Base-by-base conservation (phyloP, 2,329 filamentous ascomycete genomes). In the Neofusicoccum sp. region DNA sequence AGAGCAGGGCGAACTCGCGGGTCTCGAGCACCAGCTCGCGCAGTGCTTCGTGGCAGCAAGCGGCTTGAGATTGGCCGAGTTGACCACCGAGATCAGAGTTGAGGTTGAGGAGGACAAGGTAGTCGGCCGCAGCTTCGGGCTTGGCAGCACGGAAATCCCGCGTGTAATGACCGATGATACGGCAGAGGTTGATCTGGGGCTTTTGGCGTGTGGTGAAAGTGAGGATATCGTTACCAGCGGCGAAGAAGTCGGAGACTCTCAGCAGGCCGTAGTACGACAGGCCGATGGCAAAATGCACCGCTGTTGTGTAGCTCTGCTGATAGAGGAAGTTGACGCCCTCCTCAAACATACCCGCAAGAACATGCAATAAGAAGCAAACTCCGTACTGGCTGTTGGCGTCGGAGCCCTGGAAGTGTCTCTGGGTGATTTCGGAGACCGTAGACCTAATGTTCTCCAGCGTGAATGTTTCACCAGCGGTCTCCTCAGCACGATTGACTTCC, bases 11-110 rank as follows among this genome's bases (percentile, higher is more conserved):
- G 77, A 98, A 99, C 73, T 99, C 95, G 68, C 94, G 88, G 22
- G 93, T 97, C 79, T 99, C 95, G n/a, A 99, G 84, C 31, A 97
- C 93, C 62, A 98, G 87, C 77, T 98, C 95, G 39, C 93, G 91
- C 63, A 99, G 82, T 6, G 93, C 94, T 76, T 97, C 92, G 76
- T 97, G 92, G 77, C 94, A 98, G 41, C 97, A 85, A 52, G 85
- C 87, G 60, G 88, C 86, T 73, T 97, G 94, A 47, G 89, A 88
- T 65, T 86, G 87, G 63, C 92, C 93, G 5, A 89, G 82, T 63
- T 91, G 85, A 22, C 89, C 90, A 31, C 84, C 85, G 47, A 96
- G 82, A 74, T 97, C 94, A 56, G 89, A 86, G 73, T 98, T 98
- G 63, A 99, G 86, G 76, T 92, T 97, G 71, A 99, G 93, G 63